Percentiles rank a stretch among this genome's conserved stretches.
phyloP scores from a whole-genome alignment of 352 stramenopile genomes.

The Phytophthora agathidicida region DNA sequence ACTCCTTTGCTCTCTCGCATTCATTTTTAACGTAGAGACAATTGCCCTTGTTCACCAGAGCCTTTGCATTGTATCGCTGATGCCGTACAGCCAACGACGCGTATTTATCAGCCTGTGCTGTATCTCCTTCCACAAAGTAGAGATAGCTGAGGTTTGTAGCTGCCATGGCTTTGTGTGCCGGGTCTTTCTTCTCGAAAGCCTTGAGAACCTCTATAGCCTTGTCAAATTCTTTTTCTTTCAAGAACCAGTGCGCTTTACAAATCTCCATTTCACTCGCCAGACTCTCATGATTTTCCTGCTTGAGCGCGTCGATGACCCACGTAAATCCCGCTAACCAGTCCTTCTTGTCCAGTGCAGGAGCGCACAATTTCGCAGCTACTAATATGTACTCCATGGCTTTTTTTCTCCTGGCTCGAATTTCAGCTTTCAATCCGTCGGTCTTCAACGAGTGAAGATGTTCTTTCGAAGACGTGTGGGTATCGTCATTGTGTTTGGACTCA shows the following conservation, averaged over 20 bases:
- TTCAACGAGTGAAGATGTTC: conserved; percentile 73
- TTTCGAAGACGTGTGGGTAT: conserved; percentile 44
- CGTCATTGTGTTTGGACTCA: conserved; percentile 52
- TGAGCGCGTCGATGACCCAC: conserved; percentile 94
- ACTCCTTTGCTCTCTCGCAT: conserved; percentile 92
- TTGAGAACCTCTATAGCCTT: conserved; percentile 95
- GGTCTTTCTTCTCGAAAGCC: conserved; percentile 96
- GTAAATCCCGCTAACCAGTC: conserved; percentile 93
- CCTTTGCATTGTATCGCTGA: conserved; percentile 96
- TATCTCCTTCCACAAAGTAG: conserved; percentile 96
- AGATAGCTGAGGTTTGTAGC: conserved; percentile 97
- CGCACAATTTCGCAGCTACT: conserved; percentile 94
- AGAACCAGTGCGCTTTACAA: conserved; percentile 86
- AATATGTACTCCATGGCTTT: conserved; percentile 93
- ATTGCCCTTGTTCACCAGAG: conserved; percentile 98
- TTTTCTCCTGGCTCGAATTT: conserved; percentile 77
- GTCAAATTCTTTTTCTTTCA: conserved; percentile 95
- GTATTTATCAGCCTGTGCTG: conserved; percentile 92
- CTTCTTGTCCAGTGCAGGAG: conserved; percentile 92
- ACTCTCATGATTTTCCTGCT: conserved; percentile 88
- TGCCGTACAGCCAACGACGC: conserved; percentile 90
- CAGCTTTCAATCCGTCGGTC: conserved; percentile 72
- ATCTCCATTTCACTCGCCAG: conserved; percentile 94
- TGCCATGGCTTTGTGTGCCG: conserved; percentile 92
- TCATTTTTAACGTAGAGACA: conserved; percentile 95